Evolutionary conservation across 352 stramenopile species (phyloP).

Genomic region (Pythium dissotocum): DNA sequence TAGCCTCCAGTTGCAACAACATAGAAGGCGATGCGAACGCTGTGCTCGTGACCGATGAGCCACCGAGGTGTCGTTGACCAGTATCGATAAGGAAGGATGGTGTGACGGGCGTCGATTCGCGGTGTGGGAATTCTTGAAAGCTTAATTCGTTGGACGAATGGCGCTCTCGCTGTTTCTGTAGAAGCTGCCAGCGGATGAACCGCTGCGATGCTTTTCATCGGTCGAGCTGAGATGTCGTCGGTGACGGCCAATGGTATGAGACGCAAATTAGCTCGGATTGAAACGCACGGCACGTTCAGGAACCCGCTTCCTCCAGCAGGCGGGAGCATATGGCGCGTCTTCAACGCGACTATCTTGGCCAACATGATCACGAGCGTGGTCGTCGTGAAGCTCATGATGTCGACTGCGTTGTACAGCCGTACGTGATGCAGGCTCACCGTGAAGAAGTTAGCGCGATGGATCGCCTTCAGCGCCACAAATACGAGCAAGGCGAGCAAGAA

Average conservation of each 20-base stretch:
- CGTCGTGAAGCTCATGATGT: slow-evolving; percentile 18
- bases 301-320: neutral
- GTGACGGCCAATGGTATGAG: neutral
- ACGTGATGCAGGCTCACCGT: neutral
- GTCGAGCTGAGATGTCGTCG: neutral
- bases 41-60: neutral
- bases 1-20: neutral
- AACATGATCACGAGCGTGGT: slow-evolving; percentile 13
- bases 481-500: slow-evolving; percentile 7
- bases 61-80: neutral
- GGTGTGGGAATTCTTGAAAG: neutral
- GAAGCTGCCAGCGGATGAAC: too few relatives aligned
- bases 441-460: neutral
- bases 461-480: slow-evolving; percentile 8
- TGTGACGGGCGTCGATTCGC: neutral
- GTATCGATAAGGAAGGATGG: neutral
- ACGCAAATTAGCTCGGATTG: slow-evolving; percentile 4
- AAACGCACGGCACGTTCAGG: neutral
- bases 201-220: neutral
- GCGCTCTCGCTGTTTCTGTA: neutral
- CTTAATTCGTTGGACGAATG: neutral
- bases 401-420: slow-evolving; percentile 1
- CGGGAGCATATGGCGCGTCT: neutral
- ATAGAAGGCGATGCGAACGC: neutral
- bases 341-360: slow-evolving; percentile 6